Evolutionary conservation across 306 rosid species (phyloP).

Genomic region (Corylus americana): DNA sequence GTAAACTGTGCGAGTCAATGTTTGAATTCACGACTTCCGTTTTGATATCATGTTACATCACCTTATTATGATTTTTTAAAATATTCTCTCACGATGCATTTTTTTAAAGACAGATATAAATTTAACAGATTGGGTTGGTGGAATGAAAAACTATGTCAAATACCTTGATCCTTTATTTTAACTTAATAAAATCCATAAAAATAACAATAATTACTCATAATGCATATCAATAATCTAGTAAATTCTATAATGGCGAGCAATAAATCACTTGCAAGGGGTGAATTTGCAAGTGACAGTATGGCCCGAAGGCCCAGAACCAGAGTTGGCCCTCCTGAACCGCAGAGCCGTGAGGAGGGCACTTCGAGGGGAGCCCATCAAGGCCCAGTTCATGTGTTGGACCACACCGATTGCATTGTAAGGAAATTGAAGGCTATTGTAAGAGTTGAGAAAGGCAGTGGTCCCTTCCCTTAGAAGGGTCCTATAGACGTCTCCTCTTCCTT

Average conservation of each 20-base stretch:
- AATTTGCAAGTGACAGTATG: constrained; percentile 63
- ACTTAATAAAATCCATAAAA: not conserved
- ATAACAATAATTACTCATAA: not conserved
- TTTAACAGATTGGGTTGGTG: no score
- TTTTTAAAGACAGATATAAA: no score
- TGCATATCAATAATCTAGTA: not conserved
- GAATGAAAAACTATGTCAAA: not conserved
- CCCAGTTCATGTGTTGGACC: constrained; percentile 51
- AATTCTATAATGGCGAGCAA: not conserved
- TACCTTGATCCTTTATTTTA: not conserved
- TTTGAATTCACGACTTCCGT: no score
- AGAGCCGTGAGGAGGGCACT: constrained; percentile 60
- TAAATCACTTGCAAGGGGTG: constrained; percentile 55
- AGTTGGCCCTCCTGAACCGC: constrained; percentile 71
- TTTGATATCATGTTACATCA: no score
- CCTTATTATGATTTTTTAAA: no score
- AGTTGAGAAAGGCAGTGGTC: constrained; percentile 71
- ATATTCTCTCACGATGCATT: no score
- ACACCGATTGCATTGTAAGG: constrained; percentile 62
- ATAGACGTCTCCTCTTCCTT: constrained; percentile 83
- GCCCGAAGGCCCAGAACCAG: constrained; percentile 43
- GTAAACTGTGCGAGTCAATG: no score
- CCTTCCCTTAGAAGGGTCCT: constrained; percentile 82
- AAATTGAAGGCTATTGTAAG: constrained; percentile 62
- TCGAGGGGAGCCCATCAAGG: constrained; percentile 64